Percentiles rank a stretch among this genome's conserved stretches.
Evolutionary conservation across 108 stramenopile genomes (phyloP).

Genomic region (Skeletonema tropicum): DNA sequence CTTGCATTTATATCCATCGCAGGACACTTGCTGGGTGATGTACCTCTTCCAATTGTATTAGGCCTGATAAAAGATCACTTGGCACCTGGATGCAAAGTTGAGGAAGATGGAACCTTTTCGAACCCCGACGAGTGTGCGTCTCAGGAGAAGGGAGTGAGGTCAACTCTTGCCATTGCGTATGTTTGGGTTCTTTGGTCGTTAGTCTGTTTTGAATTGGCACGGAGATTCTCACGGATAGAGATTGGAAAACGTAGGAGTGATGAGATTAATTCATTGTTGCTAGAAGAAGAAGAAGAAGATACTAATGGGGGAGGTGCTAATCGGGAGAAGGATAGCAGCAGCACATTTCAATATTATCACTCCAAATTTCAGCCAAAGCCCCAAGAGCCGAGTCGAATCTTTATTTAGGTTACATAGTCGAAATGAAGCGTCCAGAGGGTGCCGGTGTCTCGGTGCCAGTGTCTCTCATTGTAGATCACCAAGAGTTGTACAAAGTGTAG

Average conservation of each 20-base stretch:
- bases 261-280: slow-evolving; percentile 8
- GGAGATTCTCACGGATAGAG: slow-evolving; percentile 41
- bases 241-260: slow-evolving; percentile 14
- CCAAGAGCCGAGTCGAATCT: not conserved
- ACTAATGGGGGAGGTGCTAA: not conserved
- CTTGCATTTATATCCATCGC: slow-evolving; percentile 47
- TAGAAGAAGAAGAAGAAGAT: not conserved
- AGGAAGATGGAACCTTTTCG: slow-evolving; percentile 35
- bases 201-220: slow-evolving; percentile 42
- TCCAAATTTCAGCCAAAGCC: slow-evolving; percentile 35
- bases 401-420: no score
- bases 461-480: no score
- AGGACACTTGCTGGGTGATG: slow-evolving; percentile 46
- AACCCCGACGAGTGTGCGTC: slow-evolving; percentile 34
- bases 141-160: slow-evolving; percentile 40
- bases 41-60: slow-evolving; percentile 43
- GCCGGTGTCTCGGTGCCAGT: no score
- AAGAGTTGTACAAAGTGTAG: no score
- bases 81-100: slow-evolving; percentile 46
- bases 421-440: no score
- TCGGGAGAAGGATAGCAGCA: slow-evolving; percentile 11
- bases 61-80: slow-evolving; percentile 48
- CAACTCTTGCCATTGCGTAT: slow-evolving; percentile 47
- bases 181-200: slow-evolving; percentile 42
- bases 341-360: slow-evolving; percentile 40